phyloP scores from a whole-genome alignment of 768 basidiomycete species.

The Boletus pseudopeckii region DNA sequence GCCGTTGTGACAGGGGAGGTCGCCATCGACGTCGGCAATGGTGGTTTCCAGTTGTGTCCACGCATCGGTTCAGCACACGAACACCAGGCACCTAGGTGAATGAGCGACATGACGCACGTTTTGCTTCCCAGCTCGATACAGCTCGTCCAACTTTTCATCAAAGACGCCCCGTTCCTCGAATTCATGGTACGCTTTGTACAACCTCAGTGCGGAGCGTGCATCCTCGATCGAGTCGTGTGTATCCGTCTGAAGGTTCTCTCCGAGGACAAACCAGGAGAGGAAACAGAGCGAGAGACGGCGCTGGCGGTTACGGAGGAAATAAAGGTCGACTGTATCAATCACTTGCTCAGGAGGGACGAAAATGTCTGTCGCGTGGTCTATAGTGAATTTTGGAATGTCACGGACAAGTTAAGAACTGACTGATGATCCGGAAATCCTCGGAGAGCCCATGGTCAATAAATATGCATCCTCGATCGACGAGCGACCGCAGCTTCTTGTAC shows the following conservation, averaged over 20 bases:
- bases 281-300: constrained; percentile 90
- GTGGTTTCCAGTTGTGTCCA: constrained; percentile 57
- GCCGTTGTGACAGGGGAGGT: neutral
- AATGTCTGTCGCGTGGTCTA: constrained; percentile 57
- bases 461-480: constrained; percentile 93
- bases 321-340: constrained; percentile 97
- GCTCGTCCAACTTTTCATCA: constrained; percentile 82
- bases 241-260: constrained; percentile 88
- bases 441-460: constrained; percentile 97
- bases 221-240: constrained; percentile 99
- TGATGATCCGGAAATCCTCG: constrained; percentile 98
- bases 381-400: neutral
- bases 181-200: constrained; percentile 78
- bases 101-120: constrained; percentile 49
- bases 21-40: constrained; percentile 17
- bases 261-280: constrained; percentile 90
- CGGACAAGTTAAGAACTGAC: constrained; percentile 44
- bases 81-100: neutral
- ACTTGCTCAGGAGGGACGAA: constrained; percentile 95
- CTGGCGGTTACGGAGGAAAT: constrained; percentile 76
- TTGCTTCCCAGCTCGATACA: constrained; percentile 76
- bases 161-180: constrained; percentile 76
- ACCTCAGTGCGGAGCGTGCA: constrained; percentile 76
- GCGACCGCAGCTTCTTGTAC: constrained; percentile 91
- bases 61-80: neutral